Conservation (phyloP, 371 early-diverging fungal genomes). For the Saksenaea oblongispora region DNA sequence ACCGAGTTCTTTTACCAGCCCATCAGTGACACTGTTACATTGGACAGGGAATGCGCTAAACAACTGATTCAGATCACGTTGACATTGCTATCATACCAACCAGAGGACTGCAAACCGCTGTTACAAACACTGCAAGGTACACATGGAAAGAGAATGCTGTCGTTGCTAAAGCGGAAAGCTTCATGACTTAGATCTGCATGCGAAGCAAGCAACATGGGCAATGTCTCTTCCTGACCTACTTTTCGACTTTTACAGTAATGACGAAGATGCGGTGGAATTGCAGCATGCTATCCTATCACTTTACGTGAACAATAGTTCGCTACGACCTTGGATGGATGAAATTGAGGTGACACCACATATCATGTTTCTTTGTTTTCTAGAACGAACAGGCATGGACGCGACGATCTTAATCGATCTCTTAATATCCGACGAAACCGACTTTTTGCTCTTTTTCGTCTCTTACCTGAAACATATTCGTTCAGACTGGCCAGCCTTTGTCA, state of each 20-base stretch:
- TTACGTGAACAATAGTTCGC: background rate
- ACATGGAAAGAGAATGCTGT: background rate
- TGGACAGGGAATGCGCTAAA: slow-evolving; percentile 20
- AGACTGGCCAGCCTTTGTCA: slow-evolving; percentile 3
- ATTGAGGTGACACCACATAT: slow-evolving; percentile 12
- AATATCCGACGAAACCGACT: slow-evolving; percentile 21
- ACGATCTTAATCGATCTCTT: slow-evolving; percentile 19
- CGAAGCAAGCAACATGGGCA: background rate
- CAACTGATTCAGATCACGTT: slow-evolving; percentile 10
- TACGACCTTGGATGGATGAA: background rate
- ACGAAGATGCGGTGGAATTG: slow-evolving; percentile 17
- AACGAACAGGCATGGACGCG: slow-evolving; percentile 17
- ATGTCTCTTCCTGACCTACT: slow-evolving; percentile 7
- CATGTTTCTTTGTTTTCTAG: slow-evolving; percentile 17
- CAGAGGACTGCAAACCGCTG: background rate
- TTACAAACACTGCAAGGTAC: background rate
- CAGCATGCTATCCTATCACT: slow-evolving; percentile 15
- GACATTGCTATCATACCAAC: background rate
- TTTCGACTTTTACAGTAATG: slow-evolving; percentile 18
- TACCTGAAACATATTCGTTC: slow-evolving; percentile 17
- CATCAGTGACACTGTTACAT: background rate
- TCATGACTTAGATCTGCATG: background rate
- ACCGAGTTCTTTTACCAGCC: slow-evolving; percentile 20
- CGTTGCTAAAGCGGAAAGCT: background rate
- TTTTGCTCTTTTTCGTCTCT: slow-evolving; percentile 13